Base-by-base conservation (phyloP, 2,329 filamentous ascomycete genomes). In the Cadophora luteo-olivacea region DNA sequence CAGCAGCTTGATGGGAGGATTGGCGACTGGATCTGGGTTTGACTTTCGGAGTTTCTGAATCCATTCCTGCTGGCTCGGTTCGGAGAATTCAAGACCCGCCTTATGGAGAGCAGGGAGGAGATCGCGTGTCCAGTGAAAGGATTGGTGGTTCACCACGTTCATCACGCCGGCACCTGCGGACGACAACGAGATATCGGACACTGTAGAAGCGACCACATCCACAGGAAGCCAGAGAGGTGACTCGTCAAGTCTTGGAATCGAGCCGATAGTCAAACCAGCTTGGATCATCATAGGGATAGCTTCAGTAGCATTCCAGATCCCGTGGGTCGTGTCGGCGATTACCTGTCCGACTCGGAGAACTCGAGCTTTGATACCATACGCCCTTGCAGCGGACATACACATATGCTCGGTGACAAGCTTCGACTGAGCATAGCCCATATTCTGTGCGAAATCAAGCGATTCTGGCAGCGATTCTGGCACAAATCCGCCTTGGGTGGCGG, bases 261-360 rank as follows among this genome's bases (percentile, higher is more conserved):
- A 76, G 0, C 82, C 82, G 3, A 82, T 79, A 0, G 83, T 81
- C 1, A 75, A 73, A 0, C 82, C 82, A 0, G 79, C 82, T 49
- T 82, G 83, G 0, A 88, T 75, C 74, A 87, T 82, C 49, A 87
- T 73, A 0, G 86, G 84, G 12, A 86, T 84, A 0, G 83, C 84
- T 70, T 87, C 85, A 0, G 82, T 58, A 86, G 73, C 0, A 48
- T 66, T 78, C 82, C 12, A 76, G 72, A 71, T 84, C 86, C 86
- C 85, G 86, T 9, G 83, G 12, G 64, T 64, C 16, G 77, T 69
- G 2, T 76, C 68, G 0, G 79, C 82, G 66, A 84, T 81, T 11
- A 87, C 81, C 72, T 87, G 85, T 0, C 85, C 85, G 0, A 87
- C 80, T 0, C 85, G 79, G 2, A 85, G 73, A 5, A 84, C 76